These are phyloP conservation scores for Mortierella sp. DNA, from an alignment of 371 early-diverging fungal species.

Conservation along the genomic window DNA sequence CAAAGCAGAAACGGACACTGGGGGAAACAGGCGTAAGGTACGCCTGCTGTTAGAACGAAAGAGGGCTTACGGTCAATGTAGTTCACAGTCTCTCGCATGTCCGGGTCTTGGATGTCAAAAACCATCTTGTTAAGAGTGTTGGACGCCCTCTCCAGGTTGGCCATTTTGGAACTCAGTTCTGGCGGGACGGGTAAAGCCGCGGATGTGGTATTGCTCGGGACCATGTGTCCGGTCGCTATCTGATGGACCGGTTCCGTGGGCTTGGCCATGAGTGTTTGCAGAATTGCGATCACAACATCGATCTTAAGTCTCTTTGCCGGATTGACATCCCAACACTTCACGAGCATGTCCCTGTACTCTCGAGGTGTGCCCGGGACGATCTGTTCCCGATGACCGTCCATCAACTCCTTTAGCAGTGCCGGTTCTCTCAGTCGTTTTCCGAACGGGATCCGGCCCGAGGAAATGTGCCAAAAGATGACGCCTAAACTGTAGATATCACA, in stretches of 20 bases:
- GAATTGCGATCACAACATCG: slow-evolving; percentile 31
- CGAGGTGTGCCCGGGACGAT: slow-evolving; percentile 37
- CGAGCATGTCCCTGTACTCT: slow-evolving; percentile 33
- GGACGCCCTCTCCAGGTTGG: slow-evolving; percentile 39
- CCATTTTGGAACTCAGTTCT: slow-evolving; percentile 37
- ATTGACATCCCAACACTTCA: slow-evolving; percentile 47
- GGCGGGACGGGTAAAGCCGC: slow-evolving; percentile 48
- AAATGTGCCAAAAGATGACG: slow-evolving; percentile 55
- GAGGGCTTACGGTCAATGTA: slow-evolving; percentile 34
- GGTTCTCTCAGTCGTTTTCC: slow-evolving; percentile 34
- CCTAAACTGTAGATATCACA: slow-evolving; percentile 54
- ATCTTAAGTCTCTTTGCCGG: slow-evolving; percentile 21
- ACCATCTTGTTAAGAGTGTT: slow-evolving; percentile 46
- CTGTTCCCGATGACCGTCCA: slow-evolving; percentile 41
- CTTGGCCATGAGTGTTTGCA: slow-evolving; percentile 40
- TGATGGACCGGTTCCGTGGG: slow-evolving; percentile 28
- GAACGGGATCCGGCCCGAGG: slow-evolving; percentile 49
- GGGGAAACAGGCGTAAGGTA: neutral
- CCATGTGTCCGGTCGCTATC: slow-evolving; percentile 24
- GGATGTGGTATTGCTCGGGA: slow-evolving; percentile 38
- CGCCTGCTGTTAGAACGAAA: neutral
- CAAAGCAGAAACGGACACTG: neutral
- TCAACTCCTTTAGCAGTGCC: slow-evolving; percentile 23
- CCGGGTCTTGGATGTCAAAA: slow-evolving; percentile 37
- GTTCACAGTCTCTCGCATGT: slow-evolving; percentile 39